Base-by-base conservation (phyloP, 129 eudicot genomes). In the Chrysanthemum seticuspe region DNA sequence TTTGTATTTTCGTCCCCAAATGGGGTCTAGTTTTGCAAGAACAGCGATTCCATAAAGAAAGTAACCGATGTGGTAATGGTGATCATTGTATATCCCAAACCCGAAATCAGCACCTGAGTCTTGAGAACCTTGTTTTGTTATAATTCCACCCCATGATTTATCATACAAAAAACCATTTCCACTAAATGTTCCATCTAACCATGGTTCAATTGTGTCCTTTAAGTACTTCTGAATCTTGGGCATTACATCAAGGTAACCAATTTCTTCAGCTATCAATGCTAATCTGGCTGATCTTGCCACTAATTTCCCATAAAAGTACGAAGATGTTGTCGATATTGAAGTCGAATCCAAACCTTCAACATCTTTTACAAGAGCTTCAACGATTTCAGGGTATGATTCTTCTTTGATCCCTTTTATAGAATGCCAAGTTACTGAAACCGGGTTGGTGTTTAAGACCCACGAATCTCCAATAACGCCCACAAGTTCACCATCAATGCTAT, bases 61-160 rank as follows among this genome's bases (percentile, higher is more conserved):
- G 87, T 89, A 89, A 16, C 98, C 98, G 3, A 92, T 76, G 62
- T 92, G 96, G 64, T 82, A 92, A 72, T 92, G 98, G 57, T 89
- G 98, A 81, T 92, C 95, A 51, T 89, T 92, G 27, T 85, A 92
- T 5, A 89, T 44, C 40, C 98, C 98, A 71, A 92, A 92, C 27
- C 98, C 98, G 31, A 92, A 92, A 82, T 92, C 98, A 15, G 95
- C 95, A 52, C 88, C 83, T 0, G 95, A 74, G 84, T 92, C 98
- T 47, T 47, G 4, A 19, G 90, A 80, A 13, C 96, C 96, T 84
- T 89, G 96, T 76, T 83, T 82, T 10, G 96, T 87, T 79, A 92
- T 70, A 47, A 92, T 72, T 49, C 98, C 98, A 65, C 98, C 98
- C 98, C 98, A 92, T 75, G 80, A 80, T 50, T 78, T 53, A 80